Evolutionary conservation across 192 early-diverging fungal genomes (phyloP), one percentile per base, ranked within the genome.

Genomic region (Allomyces macrogynus): DNA sequence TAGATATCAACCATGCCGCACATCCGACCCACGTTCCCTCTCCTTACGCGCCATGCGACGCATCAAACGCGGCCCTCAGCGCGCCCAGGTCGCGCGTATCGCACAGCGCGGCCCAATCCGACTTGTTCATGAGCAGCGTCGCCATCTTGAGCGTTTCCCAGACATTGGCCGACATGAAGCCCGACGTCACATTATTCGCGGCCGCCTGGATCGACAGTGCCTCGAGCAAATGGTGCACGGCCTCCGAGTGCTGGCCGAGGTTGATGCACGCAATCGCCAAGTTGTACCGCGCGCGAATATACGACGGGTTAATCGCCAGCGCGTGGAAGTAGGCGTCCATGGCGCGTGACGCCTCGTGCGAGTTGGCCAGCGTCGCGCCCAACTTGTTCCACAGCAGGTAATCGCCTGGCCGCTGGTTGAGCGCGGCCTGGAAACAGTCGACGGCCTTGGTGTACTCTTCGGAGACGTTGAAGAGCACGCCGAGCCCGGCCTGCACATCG

Each of bases 331-430:
- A 99, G 25, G 95, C 93, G 16, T 92, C 88, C 9, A 95, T 89
- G 10, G 94, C 92, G 18, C 81, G 78, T 22, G 73, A 64, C 23
- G 86, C 80, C 60, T 87, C 75, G n/a, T 79, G 79, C 20, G 86
- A 79, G 68, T 99, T 97, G 23, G 94, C 96, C 49, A 92, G 78
- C 0, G 94, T 99, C 5, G 96, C 96, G 10, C 96, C 96, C 25
- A 97, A 80, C 67, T 91, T 90, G 78, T 97, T 97, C 91, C 91
- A 99, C 43, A 96, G 77, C 69, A 93, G 76, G 72, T 94, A 95
- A 71, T 97, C 91, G 73, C 86, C 78, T 14, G 96, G 96, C 22
- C 87, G 78, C 25, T 80, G 80, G 20, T 85, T 81, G 44, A 99
- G 73, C 43, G 93, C 93, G 0, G 93, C 84, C 65, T 87, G 82